Base-by-base conservation (phyloP, 768 basidiomycete genomes). In the Cytidiella melzeri region DNA sequence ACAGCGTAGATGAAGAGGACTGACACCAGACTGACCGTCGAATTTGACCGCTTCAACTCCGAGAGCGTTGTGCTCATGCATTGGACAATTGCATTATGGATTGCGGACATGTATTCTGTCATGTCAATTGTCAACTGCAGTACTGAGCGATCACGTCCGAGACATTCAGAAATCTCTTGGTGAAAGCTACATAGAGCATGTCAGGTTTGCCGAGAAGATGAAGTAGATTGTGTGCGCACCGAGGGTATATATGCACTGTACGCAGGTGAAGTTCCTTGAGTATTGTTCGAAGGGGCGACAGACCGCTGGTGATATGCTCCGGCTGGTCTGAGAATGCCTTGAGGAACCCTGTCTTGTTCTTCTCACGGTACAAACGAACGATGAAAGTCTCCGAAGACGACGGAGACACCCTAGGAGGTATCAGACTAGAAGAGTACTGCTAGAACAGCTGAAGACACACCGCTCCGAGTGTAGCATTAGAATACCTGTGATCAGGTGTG, bases 261-360 rank as follows among this genome's bases (percentile, higher is more conserved):
- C 89, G 79, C 41, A 98, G 70, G 55, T 93, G 90, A 5, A 98
- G 75, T 63, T 95, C 92, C 53, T 92, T 92, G 79, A 99, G 83
- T 54, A 95, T 87, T 46, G 85, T 92, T 59, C 84, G 87, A 19
- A 99, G 71, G 1, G 96, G 96, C 1, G 90, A 92, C 64, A 98
- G 67, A 1, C 94, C 95, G 54, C 82, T 90, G 0, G 87, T 93
- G 53, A 99, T 96, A 54, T 87, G 81, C 64, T 98, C 96, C 3
- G 95, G 93, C 59, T 97, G 88, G 65, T 98, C 96, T 2, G 92
- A 91, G 62, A 99, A 96, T 0, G 92, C 96, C 66, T 99, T 98
- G 55, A 97, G 71, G 65, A 98, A 99, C 1, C 95, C 95, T 2
- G 73, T 74, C 63, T 76, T 80, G 69, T 97, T 99, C 69, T 85